Conservation (phyloP, 768 basidiomycete species). For the Lactifluus subvellereus region DNA sequence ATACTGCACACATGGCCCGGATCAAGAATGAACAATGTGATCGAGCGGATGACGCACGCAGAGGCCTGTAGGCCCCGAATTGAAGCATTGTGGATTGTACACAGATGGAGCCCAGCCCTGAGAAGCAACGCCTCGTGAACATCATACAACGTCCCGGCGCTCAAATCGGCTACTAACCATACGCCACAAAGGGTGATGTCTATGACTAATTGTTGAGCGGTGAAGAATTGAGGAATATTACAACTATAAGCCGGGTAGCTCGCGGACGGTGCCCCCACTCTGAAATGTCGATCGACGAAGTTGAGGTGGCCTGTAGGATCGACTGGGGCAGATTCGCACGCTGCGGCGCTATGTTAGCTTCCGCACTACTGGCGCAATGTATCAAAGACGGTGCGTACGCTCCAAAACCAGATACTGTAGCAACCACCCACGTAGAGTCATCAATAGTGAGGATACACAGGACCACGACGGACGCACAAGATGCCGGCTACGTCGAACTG, state of each 20-base stretch:
- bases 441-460: neutral
- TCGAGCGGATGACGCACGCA: slow-evolving; percentile 34
- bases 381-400: slow-evolving; percentile 28
- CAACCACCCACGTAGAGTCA: slow-evolving; percentile 4
- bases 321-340: slow-evolving; percentile 36
- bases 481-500: slow-evolving; percentile 59
- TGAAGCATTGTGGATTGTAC: slow-evolving; percentile 42
- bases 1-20: slow-evolving; percentile 33
- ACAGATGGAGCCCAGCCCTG: slow-evolving; percentile 48
- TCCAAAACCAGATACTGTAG: slow-evolving; percentile 46
- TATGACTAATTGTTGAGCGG: slow-evolving; percentile 46
- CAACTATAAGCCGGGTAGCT: slow-evolving; percentile 38
- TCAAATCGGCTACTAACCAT: slow-evolving; percentile 34
- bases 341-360: slow-evolving; percentile 25
- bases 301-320: slow-evolving; percentile 31
- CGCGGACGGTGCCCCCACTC: slow-evolving; percentile 45
- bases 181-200: slow-evolving; percentile 54
- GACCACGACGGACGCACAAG: slow-evolving; percentile 31
- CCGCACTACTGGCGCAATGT: neutral
- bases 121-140: neutral
- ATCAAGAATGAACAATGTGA: neutral
- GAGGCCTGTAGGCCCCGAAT: slow-evolving; percentile 34
- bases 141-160: neutral
- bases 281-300: slow-evolving; percentile 34
- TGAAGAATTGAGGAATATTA: slow-evolving; percentile 42